Evolutionary conservation across 805 yeast species (phyloP).

Genomic region (Lipomyces spencermartinsiae): DNA sequence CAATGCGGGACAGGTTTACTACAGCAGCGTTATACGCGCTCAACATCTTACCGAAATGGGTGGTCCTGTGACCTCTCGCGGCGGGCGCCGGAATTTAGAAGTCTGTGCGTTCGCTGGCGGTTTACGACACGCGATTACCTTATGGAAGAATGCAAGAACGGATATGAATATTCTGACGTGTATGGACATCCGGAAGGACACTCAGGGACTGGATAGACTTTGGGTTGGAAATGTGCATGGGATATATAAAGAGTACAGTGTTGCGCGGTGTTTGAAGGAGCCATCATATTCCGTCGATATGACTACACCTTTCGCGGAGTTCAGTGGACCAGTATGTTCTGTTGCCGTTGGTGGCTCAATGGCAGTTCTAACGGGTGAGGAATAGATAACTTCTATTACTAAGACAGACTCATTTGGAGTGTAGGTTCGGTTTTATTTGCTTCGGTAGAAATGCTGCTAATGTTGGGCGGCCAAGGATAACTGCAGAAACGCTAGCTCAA

Average conservation of each 20-base stretch:
- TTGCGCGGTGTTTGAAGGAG: conserved; percentile 23
- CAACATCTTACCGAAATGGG: conserved; percentile 17
- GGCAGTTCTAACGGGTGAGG: background rate
- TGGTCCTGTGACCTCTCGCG: conserved; percentile 4
- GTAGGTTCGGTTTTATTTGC: conserved; percentile 10
- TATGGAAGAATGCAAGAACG: conserved; percentile 30
- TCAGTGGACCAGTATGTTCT: conserved; percentile 27
- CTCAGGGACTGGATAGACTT: conserved; percentile 18
- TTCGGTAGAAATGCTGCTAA: background rate
- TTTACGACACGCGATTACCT: conserved; percentile 17
- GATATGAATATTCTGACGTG: conserved; percentile 33
- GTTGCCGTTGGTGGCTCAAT: background rate
- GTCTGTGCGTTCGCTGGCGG: conserved; percentile 21
- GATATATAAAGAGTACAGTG: conserved; percentile 18
- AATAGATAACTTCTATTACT: conserved; percentile 24
- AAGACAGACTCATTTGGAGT: conserved; percentile 25
- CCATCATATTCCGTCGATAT: conserved; percentile 28
- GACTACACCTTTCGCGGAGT: conserved; percentile 38
- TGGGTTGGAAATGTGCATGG: conserved; percentile 32
- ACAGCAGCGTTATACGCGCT: conserved; percentile 5
- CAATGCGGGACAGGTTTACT: conserved; percentile 13
- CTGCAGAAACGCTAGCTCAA: conserved; percentile 21
- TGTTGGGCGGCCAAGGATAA: conserved; percentile 15
- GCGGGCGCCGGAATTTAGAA: conserved; percentile 23
- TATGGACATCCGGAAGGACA: conserved; percentile 22